Conservation (phyloP, 208 protist genomes). For the Leishmania major region DNA sequence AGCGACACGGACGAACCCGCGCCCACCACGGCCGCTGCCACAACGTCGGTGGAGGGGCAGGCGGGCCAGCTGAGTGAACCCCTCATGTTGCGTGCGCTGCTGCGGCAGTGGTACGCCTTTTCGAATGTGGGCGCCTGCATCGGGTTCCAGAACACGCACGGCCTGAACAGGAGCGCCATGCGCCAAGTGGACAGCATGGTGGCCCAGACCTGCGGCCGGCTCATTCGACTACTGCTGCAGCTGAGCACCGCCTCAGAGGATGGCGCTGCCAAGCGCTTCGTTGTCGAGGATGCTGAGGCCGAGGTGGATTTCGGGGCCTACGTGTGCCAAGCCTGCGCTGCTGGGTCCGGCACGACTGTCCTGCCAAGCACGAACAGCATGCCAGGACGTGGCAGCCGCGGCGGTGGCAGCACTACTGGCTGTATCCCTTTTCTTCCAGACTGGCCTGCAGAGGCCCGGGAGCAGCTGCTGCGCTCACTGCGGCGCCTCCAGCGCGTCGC, state of each 20-base stretch:
- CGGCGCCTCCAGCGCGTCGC: slow-evolving; percentile 57
- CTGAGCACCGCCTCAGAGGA: slow-evolving; percentile 1
- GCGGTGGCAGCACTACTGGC: background rate
- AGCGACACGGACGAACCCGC: background rate
- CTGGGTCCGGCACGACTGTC: too few species aligned
- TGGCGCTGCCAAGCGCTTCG: slow-evolving; percentile 1
- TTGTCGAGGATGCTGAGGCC: background rate
- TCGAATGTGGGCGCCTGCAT: slow-evolving; percentile 24
- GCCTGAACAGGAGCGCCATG: slow-evolving; percentile 54
- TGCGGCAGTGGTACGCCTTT: slow-evolving; percentile 72
- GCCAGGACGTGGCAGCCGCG: background rate
- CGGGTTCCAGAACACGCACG: slow-evolving; percentile 23
- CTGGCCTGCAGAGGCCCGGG: slow-evolving; percentile 36
- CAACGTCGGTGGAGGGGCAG: slow-evolving; percentile 19
- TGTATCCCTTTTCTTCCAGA: slow-evolving; percentile 22
- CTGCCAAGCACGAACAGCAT: background rate
- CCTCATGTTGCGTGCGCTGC: slow-evolving; percentile 55
- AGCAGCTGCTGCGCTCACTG: slow-evolving; percentile 51
- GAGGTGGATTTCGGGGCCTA: slow-evolving; percentile 41
- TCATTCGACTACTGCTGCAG: slow-evolving; percentile 40
- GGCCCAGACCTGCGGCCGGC: slow-evolving; percentile 58
- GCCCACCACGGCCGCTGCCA: background rate
- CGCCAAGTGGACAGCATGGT: slow-evolving; percentile 64
- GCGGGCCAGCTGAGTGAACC: slow-evolving; percentile 69
- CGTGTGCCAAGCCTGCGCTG: slow-evolving; percentile 12